Base-by-base conservation (phyloP, 1,139 yeast genomes). In the Scheffersomyces cryptocercus region DNA sequence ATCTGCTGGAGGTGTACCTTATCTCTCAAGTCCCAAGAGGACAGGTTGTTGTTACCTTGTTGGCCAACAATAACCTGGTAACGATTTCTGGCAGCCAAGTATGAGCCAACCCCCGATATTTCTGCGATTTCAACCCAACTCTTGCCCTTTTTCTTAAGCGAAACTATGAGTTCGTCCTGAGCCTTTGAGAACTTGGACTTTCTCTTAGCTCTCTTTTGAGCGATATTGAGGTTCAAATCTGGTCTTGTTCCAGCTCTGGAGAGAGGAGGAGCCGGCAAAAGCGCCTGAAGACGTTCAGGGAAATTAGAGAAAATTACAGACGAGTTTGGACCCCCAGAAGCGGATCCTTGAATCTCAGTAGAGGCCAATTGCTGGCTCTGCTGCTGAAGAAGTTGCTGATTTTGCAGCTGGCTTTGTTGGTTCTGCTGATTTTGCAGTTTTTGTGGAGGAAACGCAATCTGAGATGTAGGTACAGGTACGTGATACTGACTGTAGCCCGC, bases 1-100 rank as follows among this genome's bases (percentile, higher is more conserved):
- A 83, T 53, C 28, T 61, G 62, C 50, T 78, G 81, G 36, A 85
- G 66, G 15, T 71, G 69, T n/a, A 63, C 49, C 11, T 80, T 75
- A 60, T 85, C 90, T 15, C 79, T 81, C 1, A 69, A 56, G 16
- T 78, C 81, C 87, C 90, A 85, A 34, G 79, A 76, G 29, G 82
- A 77, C 4, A 84, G 75, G 20, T 87, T 86, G 41, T 73, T 72
- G 51, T 87, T 85, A 3, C 95, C 93, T 54, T 86, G 95, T 59
- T 86, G 95, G 2, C 95, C 95, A 47, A 86, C 85, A 42, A 86
- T 73, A 5, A 86, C 95, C 59, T 86, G 95, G 57, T 86, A 86
- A 47, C 95, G 65, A 59, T 86, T 86, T 45, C 95, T 67, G 0
- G 91, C 93, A 0, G 93, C 89, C 37, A 86, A 65, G 49, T 82